Conservation (phyloP, 495 filamentous ascomycete species). For the Hyphodiscus hymeniophilus region DNA sequence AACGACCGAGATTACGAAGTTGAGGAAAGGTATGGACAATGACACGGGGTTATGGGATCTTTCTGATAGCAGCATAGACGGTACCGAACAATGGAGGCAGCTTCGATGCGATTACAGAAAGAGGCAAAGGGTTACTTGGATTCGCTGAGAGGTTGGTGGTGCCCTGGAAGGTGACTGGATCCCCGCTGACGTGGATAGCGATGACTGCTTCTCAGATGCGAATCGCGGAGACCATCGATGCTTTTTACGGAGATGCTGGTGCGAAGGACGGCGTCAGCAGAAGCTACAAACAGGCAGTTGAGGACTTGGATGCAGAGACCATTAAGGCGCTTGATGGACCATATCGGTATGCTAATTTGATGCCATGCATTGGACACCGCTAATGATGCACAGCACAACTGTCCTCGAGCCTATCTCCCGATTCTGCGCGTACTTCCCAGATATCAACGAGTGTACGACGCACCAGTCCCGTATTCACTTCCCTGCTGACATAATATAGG, state of each 20-base stretch:
- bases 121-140: slow-evolving; percentile 97
- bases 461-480: not conserved
- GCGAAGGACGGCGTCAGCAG: slow-evolving; percentile 89
- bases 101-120: slow-evolving; percentile 84
- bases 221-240: slow-evolving; percentile 98
- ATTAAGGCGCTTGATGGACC: slow-evolving; percentile 98
- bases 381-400: slow-evolving; percentile 52
- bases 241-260: slow-evolving; percentile 95
- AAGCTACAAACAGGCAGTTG: slow-evolving; percentile 96
- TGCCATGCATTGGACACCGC: not conserved
- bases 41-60: not conserved
- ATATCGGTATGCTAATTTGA: slow-evolving; percentile 52
- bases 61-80: slow-evolving; percentile 46
- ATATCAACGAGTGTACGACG: slow-evolving; percentile 86
- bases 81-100: slow-evolving; percentile 93
- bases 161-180: not conserved
- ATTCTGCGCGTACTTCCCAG: slow-evolving; percentile 98
- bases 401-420: slow-evolving; percentile 90
- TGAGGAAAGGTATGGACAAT: slow-evolving; percentile 66
- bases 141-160: slow-evolving; percentile 68
- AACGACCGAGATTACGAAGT: slow-evolving; percentile 98
- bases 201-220: slow-evolving; percentile 99
- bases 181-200: slow-evolving; percentile 39
- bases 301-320: slow-evolving; percentile 94
- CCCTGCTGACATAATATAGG: slow-evolving; percentile 32